These are phyloP conservation scores for Choiromyces venosus DNA, from an alignment of 495 filamentous ascomycete species.

Conservation along the genomic window DNA sequence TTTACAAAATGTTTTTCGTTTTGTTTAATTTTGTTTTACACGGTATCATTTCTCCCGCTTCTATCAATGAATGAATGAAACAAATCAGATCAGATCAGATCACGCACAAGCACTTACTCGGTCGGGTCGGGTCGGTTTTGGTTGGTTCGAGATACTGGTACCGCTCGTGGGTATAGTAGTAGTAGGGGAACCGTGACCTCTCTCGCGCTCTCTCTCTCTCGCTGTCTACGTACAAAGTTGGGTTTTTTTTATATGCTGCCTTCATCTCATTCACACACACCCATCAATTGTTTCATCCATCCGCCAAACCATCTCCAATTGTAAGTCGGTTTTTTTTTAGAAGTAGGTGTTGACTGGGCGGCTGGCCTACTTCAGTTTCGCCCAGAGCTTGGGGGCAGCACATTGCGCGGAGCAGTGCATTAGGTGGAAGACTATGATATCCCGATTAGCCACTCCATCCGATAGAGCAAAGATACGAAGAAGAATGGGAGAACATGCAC, in stretches of 20 bases:
- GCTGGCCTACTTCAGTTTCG: slow-evolving; percentile 71
- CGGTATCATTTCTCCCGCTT: slow-evolving; percentile 24
- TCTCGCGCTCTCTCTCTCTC: neutral
- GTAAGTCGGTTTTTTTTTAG: slow-evolving; percentile 1
- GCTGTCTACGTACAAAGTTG: slow-evolving; percentile 6
- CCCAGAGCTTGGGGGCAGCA: slow-evolving; percentile 93
- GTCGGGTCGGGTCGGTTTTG: neutral
- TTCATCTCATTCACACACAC: neutral
- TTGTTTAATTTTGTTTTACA: slow-evolving; percentile 28
- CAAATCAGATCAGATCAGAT: no score
- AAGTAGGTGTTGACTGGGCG: neutral
- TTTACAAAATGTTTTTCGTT: neutral
- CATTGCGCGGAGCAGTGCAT: slow-evolving; percentile 86
- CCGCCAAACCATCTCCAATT: neutral
- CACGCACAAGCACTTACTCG: neutral
- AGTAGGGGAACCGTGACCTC: neutral
- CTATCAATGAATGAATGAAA: neutral
- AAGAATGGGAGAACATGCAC: slow-evolving; percentile 60
- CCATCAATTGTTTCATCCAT: neutral
- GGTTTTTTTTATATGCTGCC: neutral
- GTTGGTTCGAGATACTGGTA: neutral
- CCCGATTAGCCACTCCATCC: neutral
- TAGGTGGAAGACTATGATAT: slow-evolving; percentile 83
- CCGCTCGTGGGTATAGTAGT: neutral
- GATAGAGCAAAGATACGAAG: slow-evolving; percentile 9